Evolutionary conservation across 1,139 yeast species (phyloP).

Genomic region (Geotrichum reessii): DNA sequence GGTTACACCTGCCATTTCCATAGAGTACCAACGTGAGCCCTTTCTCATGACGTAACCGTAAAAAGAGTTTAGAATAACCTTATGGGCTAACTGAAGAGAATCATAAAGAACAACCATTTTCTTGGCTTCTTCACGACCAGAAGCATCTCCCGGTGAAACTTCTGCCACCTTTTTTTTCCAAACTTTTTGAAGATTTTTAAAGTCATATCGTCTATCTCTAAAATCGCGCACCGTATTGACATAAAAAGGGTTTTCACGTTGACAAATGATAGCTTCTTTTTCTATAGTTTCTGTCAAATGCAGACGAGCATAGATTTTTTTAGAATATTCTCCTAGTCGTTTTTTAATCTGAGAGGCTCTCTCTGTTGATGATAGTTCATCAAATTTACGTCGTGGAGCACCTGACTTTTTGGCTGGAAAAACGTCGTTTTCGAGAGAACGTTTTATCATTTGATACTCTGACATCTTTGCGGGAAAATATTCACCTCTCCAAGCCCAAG

Average conservation of each 20-base stretch:
- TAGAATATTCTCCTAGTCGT: constrained; percentile 77
- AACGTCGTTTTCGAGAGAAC: constrained; percentile 72
- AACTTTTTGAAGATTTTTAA: constrained; percentile 85
- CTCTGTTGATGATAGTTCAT: constrained; percentile 68
- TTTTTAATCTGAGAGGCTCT: constrained; percentile 74
- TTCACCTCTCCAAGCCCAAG: constrained; percentile 99
- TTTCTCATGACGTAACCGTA: constrained; percentile 99
- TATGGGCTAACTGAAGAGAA: constrained; percentile 93
- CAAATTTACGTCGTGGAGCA: constrained; percentile 49
- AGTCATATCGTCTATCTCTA: constrained; percentile 94
- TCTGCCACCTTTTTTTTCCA: constrained; percentile 81
- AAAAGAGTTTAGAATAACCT: constrained; percentile 92
- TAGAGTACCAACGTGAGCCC: constrained; percentile 98
- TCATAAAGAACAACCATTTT: constrained; percentile 94
- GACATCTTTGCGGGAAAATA: constrained; percentile 85
- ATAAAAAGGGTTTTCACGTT: constrained; percentile 94
- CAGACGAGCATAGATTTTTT: constrained; percentile 75
- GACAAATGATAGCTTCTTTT: constrained; percentile 92
- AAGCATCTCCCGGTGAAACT: constrained; percentile 49
- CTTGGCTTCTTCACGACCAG: constrained; percentile 72
- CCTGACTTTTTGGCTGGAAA: constrained; percentile 51
- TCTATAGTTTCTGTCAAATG: constrained; percentile 80
- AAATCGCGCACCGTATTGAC: constrained; percentile 91
- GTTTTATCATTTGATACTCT: constrained; percentile 84
- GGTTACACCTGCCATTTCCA: constrained; percentile 99